Conservation (phyloP, 2,329 filamentous ascomycete genomes). For the Penicillium sp. region DNA sequence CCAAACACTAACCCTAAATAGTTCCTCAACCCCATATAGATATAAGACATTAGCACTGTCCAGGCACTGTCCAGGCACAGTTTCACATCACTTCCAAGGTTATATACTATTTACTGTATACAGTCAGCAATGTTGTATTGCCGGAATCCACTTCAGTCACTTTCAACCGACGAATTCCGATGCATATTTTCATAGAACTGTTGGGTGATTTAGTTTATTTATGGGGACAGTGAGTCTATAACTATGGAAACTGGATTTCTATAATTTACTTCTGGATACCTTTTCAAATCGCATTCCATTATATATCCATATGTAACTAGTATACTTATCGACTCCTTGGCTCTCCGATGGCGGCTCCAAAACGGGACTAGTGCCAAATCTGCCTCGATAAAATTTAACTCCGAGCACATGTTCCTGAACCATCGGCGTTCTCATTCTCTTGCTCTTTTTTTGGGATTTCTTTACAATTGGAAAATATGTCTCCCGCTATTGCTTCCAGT, state of each 20-base stretch:
- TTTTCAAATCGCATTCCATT: too few relatives aligned
- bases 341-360: slow-evolving; percentile 25
- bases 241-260: background rate
- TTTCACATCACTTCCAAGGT: background rate
- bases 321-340: background rate
- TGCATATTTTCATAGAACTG: background rate
- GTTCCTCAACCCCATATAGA: background rate
- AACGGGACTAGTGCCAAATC: slow-evolving; percentile 23
- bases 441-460: slow-evolving; percentile 1
- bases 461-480: slow-evolving; percentile 46
- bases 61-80: background rate
- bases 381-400: slow-evolving; percentile 25
- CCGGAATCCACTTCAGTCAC: background rate
- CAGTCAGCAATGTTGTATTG: background rate
- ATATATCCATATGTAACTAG: too few relatives aligned
- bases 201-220: background rate
- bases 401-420: slow-evolving; percentile 19
- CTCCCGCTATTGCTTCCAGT: slow-evolving; percentile 48
- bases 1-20: background rate
- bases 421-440: slow-evolving; percentile 15
- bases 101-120: background rate
- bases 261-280: background rate
- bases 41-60: background rate
- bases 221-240: background rate
- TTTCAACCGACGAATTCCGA: background rate